A percentile compares a stretch with the other conserved stretches of the same genome.
These are phyloP conservation scores for Symbiotaphrina buchneri DNA, from an alignment of 495 filamentous ascomycete genomes.

Conservation along the genomic window DNA sequence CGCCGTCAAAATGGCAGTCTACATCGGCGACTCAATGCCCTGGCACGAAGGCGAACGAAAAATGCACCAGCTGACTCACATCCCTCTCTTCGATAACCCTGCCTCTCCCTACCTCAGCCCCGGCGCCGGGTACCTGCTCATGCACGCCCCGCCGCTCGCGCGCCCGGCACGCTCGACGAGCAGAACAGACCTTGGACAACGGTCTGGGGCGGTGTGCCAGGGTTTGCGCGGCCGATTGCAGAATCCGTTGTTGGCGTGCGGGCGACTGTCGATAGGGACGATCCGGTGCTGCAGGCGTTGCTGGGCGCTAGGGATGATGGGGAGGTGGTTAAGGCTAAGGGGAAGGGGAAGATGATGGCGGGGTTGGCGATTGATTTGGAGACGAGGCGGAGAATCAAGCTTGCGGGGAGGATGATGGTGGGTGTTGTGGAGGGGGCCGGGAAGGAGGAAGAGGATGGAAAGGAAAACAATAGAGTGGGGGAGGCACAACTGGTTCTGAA, in stretches of 20 bases:
- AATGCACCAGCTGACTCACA: slow-evolving; percentile 22
- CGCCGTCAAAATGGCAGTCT: slow-evolving; percentile 22
- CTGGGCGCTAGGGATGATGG: slow-evolving; percentile 17
- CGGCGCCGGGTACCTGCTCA: slow-evolving; percentile 27
- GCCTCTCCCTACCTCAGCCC: slow-evolving; percentile 30
- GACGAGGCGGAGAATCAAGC: slow-evolving; percentile 39
- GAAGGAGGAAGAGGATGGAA: slow-evolving; percentile 9
- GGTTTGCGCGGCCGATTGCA: slow-evolving; percentile 36
- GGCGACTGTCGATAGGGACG: slow-evolving; percentile 32
- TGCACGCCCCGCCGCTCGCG: slow-evolving; percentile 37
- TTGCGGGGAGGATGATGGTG: slow-evolving; percentile 37
- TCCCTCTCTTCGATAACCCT: slow-evolving; percentile 31
- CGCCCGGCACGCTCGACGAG: slow-evolving; percentile 43
- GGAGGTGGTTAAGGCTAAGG: slow-evolving; percentile 15
- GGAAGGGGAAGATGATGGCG: slow-evolving; percentile 23
- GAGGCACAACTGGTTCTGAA: slow-evolving; percentile 41
- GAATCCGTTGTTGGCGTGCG: slow-evolving; percentile 32
- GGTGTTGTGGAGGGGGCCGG: slow-evolving; percentile 21
- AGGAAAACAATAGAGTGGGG: slow-evolving; percentile 11
- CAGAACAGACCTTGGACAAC: slow-evolving; percentile 49
- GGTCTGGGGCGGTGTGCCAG: slow-evolving; percentile 46
- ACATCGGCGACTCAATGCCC: slow-evolving; percentile 13
- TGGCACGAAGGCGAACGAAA: slow-evolving; percentile 29
- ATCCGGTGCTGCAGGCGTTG: slow-evolving; percentile 40
- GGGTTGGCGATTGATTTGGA: slow-evolving; percentile 46